phyloP scores from a whole-genome alignment of 805 yeast genomes.

The Ogataea chonburiensis region DNA sequence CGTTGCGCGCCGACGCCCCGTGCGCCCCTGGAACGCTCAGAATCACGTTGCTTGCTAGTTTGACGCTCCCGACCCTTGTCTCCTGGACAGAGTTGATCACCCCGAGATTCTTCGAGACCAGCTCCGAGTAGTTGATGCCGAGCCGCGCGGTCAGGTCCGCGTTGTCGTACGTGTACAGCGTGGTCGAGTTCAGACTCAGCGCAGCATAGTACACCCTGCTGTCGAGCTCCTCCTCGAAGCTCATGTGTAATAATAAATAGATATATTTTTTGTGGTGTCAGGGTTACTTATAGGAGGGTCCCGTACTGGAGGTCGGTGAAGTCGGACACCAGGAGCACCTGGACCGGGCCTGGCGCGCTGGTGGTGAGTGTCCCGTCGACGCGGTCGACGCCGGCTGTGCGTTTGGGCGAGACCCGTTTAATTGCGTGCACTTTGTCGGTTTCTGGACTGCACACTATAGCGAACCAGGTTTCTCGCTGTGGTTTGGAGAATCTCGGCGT shows the following conservation, averaged over 20 bases:
- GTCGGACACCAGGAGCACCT: slow-evolving; percentile 59
- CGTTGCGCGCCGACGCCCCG: slow-evolving; percentile 33
- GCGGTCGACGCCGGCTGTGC: slow-evolving; percentile 33
- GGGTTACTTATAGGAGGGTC: slow-evolving; percentile 3
- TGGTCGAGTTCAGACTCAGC: slow-evolving; percentile 49
- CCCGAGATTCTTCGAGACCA: slow-evolving; percentile 53
- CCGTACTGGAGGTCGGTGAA: slow-evolving; percentile 51
- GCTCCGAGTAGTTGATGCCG: slow-evolving; percentile 51
- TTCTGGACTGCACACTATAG: slow-evolving; percentile 52
- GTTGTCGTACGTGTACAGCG: slow-evolving; percentile 58
- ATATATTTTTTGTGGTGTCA: neutral
- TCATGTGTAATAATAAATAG: slow-evolving; percentile 1
- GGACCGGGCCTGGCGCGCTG: slow-evolving; percentile 31
- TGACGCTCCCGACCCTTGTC: slow-evolving; percentile 30
- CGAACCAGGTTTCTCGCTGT: slow-evolving; percentile 94
- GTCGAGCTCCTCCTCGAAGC: slow-evolving; percentile 11
- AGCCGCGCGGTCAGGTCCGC: slow-evolving; percentile 40
- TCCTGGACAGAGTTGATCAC: slow-evolving; percentile 47
- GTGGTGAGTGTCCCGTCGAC: slow-evolving; percentile 21
- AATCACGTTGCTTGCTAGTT: slow-evolving; percentile 22
- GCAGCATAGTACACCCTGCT: slow-evolving; percentile 29
- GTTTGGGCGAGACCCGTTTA: slow-evolving; percentile 71
- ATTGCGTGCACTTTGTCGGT: slow-evolving; percentile 58
- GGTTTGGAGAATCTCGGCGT: slow-evolving; percentile 84
- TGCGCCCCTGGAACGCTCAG: slow-evolving; percentile 27